A percentile compares a stretch with the other conserved stretches of the same genome.
These are phyloP conservation scores for Aschersonia sp. DNA, from an alignment of 2,329 filamentous ascomycete genomes.

Conservation along the genomic window DNA sequence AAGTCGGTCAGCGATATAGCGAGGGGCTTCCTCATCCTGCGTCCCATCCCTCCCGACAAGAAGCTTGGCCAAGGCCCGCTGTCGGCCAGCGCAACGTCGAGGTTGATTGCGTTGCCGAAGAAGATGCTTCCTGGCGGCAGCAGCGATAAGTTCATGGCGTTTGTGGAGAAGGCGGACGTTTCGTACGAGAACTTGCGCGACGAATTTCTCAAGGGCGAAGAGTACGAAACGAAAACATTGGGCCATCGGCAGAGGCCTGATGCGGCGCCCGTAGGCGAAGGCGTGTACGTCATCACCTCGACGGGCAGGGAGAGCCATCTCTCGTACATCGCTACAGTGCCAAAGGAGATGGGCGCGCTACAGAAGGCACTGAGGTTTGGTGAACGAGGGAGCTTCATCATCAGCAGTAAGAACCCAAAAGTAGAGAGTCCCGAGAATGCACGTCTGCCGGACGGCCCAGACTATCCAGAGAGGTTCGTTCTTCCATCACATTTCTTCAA, in stretches of 20 bases:
- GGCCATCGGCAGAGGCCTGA: constrained; percentile 55
- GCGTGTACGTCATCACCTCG: constrained; percentile 68
- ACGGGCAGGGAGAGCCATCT: constrained; percentile 62
- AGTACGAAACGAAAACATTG: constrained; percentile 64
- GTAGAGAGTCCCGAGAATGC: constrained; percentile 50
- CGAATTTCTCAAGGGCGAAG: constrained; percentile 49
- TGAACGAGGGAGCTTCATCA: constrained; percentile 40
- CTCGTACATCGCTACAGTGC: constrained; percentile 66
- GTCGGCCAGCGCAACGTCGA: constrained; percentile 42
- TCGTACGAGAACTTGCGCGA: constrained; percentile 59
- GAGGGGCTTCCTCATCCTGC: constrained; percentile 66
- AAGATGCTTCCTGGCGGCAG: constrained; percentile 62
- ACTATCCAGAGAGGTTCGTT: constrained; percentile 56
- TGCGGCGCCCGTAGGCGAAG: constrained; percentile 66
- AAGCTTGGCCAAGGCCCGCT: constrained; percentile 24
- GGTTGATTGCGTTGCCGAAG: constrained; percentile 69
- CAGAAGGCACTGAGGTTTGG: constrained; percentile 64
- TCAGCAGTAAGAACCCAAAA: constrained; percentile 70
- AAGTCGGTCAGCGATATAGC: constrained; percentile 57
- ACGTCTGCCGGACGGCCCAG: constrained; percentile 47
- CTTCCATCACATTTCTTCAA: background rate
- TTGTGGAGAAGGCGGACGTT: constrained; percentile 61
- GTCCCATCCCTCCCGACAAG: constrained; percentile 40
- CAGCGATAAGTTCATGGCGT: constrained; percentile 61
- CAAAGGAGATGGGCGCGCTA: constrained; percentile 52